phyloP scores from a whole-genome alignment of 1,284 basidiomycete species.

The Marasmius tenuissimus region DNA sequence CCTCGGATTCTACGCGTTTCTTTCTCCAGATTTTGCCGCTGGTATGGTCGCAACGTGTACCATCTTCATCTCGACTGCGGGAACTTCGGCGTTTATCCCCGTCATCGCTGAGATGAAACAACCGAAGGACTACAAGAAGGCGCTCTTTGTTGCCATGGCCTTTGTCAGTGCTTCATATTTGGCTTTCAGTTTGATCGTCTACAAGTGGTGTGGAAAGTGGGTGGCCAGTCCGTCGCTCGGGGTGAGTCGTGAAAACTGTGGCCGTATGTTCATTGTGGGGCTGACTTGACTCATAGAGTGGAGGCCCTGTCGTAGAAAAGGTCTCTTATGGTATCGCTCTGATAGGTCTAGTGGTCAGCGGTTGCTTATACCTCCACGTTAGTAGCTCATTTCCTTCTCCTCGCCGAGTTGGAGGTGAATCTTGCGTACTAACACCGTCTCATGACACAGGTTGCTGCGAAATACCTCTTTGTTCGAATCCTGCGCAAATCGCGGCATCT shows the following conservation, averaged over 20 bases:
- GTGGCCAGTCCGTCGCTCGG: background rate
- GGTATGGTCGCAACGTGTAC: background rate
- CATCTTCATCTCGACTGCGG: background rate
- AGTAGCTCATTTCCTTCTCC: background rate
- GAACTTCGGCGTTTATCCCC: background rate
- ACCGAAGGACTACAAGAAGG: background rate
- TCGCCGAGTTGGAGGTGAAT: background rate
- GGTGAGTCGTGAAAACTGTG: background rate
- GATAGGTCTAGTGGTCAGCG: background rate
- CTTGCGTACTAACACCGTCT: background rate
- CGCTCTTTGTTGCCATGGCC: background rate
- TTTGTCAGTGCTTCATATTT: background rate
- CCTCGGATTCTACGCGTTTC: background rate
- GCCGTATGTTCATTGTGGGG: background rate
- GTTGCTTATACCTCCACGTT: conserved; percentile 1
- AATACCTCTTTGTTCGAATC: conserved; percentile 1
- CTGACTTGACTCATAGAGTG: background rate
- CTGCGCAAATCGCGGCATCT: background rate
- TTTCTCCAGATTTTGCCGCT: background rate
- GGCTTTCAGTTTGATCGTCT: background rate
- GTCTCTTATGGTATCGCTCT: background rate
- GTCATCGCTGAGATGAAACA: background rate
- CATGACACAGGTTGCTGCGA: background rate
- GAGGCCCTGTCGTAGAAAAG: background rate
- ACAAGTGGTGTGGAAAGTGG: conserved; percentile 1